These are phyloP conservation scores for Camellia sinensis DNA, from an alignment of 148 eudicot species.

Conservation along the genomic window DNA sequence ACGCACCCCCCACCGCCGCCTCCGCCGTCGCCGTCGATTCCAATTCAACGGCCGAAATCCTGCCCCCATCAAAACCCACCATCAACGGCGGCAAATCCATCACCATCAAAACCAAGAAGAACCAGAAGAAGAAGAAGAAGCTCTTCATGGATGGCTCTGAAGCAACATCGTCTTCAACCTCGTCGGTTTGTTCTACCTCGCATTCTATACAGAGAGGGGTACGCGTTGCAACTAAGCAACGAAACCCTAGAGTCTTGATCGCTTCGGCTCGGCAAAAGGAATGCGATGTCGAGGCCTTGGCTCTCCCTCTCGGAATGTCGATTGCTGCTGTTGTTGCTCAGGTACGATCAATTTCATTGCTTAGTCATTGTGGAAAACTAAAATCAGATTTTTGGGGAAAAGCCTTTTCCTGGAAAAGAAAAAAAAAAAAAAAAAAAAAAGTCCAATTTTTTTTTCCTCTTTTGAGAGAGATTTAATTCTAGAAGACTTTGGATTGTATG, in stretches of 20 bases:
- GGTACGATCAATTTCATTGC: conserved; percentile 33
- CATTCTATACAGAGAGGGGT: conserved; percentile 32
- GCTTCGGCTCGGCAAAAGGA: conserved; percentile 24
- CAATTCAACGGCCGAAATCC: not conserved
- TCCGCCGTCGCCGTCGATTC: not conserved
- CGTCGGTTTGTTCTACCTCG: conserved; percentile 22
- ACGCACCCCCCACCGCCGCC: not conserved
- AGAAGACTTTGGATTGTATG: not conserved
- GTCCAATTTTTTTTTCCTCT: too few species aligned
- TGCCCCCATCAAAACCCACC: not conserved
- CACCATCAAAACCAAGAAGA: not conserved
- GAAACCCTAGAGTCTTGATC: conserved; percentile 40
- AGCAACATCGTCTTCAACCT: conserved; percentile 26
- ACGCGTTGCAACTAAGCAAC: conserved; percentile 22
- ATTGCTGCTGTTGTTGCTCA: conserved; percentile 81
- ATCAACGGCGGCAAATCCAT: not conserved
- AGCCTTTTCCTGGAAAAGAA: too few species aligned
- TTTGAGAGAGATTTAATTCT: not conserved
- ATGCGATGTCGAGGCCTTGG: conserved; percentile 57
- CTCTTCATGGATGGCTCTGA: conserved; percentile 6
- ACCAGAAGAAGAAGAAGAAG: conserved; percentile 11
- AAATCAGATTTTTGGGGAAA: too few species aligned
- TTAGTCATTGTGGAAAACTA: not conserved
- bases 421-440: too few species aligned
- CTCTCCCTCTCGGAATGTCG: conserved; percentile 90